Percentiles rank a stretch among this genome's conserved stretches.
Evolutionary conservation across 2,329 filamentous ascomycete species (phyloP).

Genomic region (Penicillium sp.): DNA sequence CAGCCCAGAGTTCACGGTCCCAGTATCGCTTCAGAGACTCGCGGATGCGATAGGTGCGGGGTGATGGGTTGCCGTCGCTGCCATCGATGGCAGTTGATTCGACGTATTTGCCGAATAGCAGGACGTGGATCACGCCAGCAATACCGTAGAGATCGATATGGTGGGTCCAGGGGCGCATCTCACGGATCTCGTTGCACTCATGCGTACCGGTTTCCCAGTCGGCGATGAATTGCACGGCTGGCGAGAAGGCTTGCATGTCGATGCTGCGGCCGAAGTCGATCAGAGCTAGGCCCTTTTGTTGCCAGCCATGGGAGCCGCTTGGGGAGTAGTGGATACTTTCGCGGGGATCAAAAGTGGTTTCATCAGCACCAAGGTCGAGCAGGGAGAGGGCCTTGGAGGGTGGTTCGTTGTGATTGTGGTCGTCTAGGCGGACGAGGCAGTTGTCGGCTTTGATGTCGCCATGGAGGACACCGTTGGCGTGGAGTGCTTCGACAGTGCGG

Average conservation of each 20-base stretch:
- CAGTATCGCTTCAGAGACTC: conserved; percentile 92
- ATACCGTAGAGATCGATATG: conserved; percentile 96
- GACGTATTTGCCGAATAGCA: conserved; percentile 94
- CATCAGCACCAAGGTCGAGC: conserved; percentile 28
- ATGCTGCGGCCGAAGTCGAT: conserved; percentile 96
- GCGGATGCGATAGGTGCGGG: conserved; percentile 69
- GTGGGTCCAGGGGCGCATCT: conserved; percentile 92
- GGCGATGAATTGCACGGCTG: conserved; percentile 81
- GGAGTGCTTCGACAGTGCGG: conserved; percentile 83
- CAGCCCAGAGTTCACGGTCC: conserved; percentile 87
- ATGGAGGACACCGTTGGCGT: conserved; percentile 75
- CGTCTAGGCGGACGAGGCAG: conserved; percentile 79
- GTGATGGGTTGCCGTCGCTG: conserved; percentile 6
- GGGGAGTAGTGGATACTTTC: conserved; percentile 61
- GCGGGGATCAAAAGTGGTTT: conserved; percentile 20
- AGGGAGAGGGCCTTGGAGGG: conserved; percentile 29
- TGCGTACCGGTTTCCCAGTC: conserved; percentile 88
- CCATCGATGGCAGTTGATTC: conserved; percentile 59
- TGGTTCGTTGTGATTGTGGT: conserved; percentile 30
- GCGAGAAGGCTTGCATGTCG: conserved; percentile 81
- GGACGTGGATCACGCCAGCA: conserved; percentile 79
- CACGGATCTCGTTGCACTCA: conserved; percentile 94
- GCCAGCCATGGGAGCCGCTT: conserved; percentile 76
- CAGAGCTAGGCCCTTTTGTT: conserved; percentile 72
- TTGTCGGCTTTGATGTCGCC: conserved; percentile 97